Evolutionary conservation across 257 asterid species (phyloP).

Genomic region (Schizonepeta tenuifolia): DNA sequence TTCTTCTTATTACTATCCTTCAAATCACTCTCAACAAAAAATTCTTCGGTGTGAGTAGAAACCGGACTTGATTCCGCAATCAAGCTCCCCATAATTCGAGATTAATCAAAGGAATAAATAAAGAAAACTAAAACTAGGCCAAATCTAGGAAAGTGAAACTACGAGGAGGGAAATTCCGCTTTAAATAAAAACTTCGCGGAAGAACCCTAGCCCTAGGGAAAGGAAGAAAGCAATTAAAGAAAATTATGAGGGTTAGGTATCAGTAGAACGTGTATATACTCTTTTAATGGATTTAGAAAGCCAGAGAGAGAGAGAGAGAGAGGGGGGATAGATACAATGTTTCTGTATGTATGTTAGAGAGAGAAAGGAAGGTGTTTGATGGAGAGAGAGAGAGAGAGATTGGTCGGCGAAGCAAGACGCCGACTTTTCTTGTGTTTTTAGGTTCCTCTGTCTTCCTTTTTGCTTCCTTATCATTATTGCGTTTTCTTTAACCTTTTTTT

Average conservation of each 20-base stretch:
- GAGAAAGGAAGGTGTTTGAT: slow-evolving; percentile 16
- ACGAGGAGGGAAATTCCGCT: slow-evolving; percentile 35
- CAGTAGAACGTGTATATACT: slow-evolving; percentile 7
- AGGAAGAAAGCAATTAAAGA: not conserved
- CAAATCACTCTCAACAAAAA: slow-evolving; percentile 32
- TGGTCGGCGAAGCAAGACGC: slow-evolving; percentile 46
- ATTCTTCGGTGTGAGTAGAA: slow-evolving; percentile 31
- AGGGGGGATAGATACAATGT: slow-evolving; percentile 23
- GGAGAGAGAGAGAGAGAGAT: slow-evolving; percentile 23
- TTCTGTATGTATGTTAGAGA: slow-evolving; percentile 32
- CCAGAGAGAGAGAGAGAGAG: not conserved
- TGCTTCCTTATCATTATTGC: not conserved
- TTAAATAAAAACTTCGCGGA: slow-evolving; percentile 41
- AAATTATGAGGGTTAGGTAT: slow-evolving; percentile 27
- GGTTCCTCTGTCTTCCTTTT: slow-evolving; percentile 31
- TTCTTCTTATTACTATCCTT: slow-evolving; percentile 44
- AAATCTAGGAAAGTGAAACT: slow-evolving; percentile 11
- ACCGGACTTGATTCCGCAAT: slow-evolving; percentile 37
- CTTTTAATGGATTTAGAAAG: not conserved
- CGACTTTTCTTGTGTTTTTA: slow-evolving; percentile 36
- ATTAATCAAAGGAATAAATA: not conserved
- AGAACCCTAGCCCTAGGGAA: slow-evolving; percentile 34
- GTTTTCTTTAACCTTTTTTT: not conserved
- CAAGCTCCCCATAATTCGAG: slow-evolving; percentile 42
- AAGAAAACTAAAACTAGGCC: not conserved